Evolutionary conservation across 2,329 filamentous ascomycete species (phyloP).

Genomic region (Curvularia lunata): DNA sequence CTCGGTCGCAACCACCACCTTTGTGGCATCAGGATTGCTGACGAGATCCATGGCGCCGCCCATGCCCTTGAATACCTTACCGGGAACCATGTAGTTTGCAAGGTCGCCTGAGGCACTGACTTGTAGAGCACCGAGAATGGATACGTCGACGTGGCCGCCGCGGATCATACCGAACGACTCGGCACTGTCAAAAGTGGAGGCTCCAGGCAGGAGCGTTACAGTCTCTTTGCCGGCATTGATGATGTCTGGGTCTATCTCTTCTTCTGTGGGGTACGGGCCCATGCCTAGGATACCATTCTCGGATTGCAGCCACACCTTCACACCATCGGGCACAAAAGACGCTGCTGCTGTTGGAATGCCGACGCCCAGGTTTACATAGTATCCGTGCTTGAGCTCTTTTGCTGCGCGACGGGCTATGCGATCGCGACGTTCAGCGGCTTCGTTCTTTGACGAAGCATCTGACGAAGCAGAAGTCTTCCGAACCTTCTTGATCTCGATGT

Average conservation of each 20-base stretch:
- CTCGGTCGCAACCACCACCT: slow-evolving; percentile 93
- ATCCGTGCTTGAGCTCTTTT: slow-evolving; percentile 93
- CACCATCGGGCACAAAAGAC: slow-evolving; percentile 66
- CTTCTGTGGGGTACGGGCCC: slow-evolving; percentile 59
- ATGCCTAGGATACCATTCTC: slow-evolving; percentile 57
- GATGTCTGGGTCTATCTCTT: slow-evolving; percentile 80
- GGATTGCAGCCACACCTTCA: slow-evolving; percentile 68
- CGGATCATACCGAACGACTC: slow-evolving; percentile 96
- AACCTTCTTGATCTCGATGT: slow-evolving; percentile 66
- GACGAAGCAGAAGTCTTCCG: slow-evolving; percentile 31
- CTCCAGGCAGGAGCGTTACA: slow-evolving; percentile 81
- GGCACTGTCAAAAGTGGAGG: slow-evolving; percentile 81
- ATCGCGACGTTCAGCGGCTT: slow-evolving; percentile 60
- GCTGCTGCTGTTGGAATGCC: slow-evolving; percentile 93
- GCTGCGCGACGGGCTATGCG: slow-evolving; percentile 82
- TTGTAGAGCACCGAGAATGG: slow-evolving; percentile 89
- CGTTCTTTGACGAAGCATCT: slow-evolving; percentile 21
- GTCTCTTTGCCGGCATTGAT: slow-evolving; percentile 96
- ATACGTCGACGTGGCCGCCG: slow-evolving; percentile 82
- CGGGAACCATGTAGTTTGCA: slow-evolving; percentile 91
- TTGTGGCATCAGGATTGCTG: slow-evolving; percentile 79
- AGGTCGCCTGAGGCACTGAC: slow-evolving; percentile 80
- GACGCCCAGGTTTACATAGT: slow-evolving; percentile 92
- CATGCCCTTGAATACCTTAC: slow-evolving; percentile 86
- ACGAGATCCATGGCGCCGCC: slow-evolving; percentile 92